A percentile compares a stretch with the other conserved stretches of the same genome.
These are phyloP conservation scores for Aureobasidium lini DNA, from an alignment of 2,329 filamentous ascomycete genomes.

Conservation along the genomic window DNA sequence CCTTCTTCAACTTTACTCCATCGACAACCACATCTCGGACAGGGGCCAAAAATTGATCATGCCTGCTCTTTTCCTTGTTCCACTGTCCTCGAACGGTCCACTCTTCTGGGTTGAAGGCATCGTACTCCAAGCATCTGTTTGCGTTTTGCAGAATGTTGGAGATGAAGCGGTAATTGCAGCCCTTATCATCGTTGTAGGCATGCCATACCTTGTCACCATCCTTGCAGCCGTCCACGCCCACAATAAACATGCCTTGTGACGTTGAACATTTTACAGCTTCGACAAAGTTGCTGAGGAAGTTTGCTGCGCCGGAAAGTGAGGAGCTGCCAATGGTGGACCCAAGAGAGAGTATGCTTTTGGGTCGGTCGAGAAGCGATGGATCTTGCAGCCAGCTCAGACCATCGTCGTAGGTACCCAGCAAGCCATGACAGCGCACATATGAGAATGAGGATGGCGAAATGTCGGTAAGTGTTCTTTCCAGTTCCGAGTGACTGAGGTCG, in stretches of 20 bases:
- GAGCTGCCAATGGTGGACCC: background rate
- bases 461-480: background rate
- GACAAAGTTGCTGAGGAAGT: background rate
- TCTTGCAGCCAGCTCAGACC: background rate
- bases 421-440: background rate
- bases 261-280: background rate
- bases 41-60: background rate
- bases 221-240: constrained; percentile 1
- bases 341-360: background rate
- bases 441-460: background rate
- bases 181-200: background rate
- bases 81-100: background rate
- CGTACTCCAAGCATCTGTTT: background rate
- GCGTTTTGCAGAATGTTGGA: background rate
- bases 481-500: background rate
- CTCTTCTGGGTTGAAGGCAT: background rate
- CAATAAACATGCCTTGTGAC: background rate
- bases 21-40: background rate
- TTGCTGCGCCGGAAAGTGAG: background rate
- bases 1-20: background rate
- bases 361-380: background rate
- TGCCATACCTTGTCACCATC: background rate
- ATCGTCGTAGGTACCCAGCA: background rate
- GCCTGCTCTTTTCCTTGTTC: background rate
- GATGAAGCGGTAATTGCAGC: background rate